Base-by-base conservation (phyloP, 169 alveolate genomes). In the Eimeria praecox region DNA sequence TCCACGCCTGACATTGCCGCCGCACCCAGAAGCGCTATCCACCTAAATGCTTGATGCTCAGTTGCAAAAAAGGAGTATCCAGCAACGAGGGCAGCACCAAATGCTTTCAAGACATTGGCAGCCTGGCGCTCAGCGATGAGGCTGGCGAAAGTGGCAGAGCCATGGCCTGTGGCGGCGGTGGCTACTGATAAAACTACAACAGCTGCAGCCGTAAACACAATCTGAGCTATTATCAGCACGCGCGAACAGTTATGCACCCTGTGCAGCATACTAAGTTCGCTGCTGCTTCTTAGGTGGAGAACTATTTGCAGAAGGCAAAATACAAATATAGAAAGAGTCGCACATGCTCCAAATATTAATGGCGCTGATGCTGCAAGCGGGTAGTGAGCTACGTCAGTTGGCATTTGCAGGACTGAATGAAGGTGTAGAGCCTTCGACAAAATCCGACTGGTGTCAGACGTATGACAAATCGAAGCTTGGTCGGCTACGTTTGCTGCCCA, bases 201-300 rank as follows among this genome's bases (percentile, higher is more conserved):
- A 38, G 93, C 93, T 62, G 93, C 80, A n/a, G 38, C 93, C 42
- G 93, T 62, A 62, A 86, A 44, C 9, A 59, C 56, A 9, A 49
- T 86, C 93, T 86, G 93, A 0, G 52, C 62, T 12, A 62, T 49
- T 40, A 86, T 35, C 82, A 86, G 35, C 38, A 62, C 93, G 30
- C 93, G 93, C 83, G 62, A 27, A 71, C 93, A 86, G 93, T 12
- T 86, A n/a, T 59, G 78, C 80, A 86, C 62, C 49, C 93, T 86
- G 42, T 86, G 93, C 1, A 86, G 93, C 93, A 86, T 86, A n/a
- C 83, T 86, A 10, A 86, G 93, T 71, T 86, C 93, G 42, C 93
- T 59, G 78, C n/a, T 59, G 64, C 93, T 59, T 46, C 46, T 56
- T 46, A 86, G 80, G 93, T 86, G 73, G 33, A 86, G 93, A 42